Evolutionary conservation across 495 filamentous ascomycete species (phyloP).

Genomic region (Podospora australis): DNA sequence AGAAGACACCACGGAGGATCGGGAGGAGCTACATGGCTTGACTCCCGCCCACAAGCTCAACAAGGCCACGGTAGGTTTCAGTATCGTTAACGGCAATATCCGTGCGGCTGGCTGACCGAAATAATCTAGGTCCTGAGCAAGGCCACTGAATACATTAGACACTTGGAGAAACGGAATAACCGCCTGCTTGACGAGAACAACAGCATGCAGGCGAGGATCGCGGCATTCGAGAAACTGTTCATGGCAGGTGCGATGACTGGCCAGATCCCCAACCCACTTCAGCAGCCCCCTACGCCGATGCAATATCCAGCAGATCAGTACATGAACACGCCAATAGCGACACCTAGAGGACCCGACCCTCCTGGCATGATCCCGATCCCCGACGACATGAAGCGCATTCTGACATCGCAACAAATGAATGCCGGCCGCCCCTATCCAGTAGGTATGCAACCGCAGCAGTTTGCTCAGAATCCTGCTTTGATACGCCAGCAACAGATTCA

Average conservation of each 20-base stretch:
- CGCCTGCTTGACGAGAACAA: slow-evolving; percentile 74
- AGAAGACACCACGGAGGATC: slow-evolving; percentile 61
- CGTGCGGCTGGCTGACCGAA: too few species aligned
- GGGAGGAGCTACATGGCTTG: slow-evolving; percentile 71
- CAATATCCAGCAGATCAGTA: slow-evolving; percentile 33
- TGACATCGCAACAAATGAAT: slow-evolving; percentile 39
- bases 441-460: slow-evolving; percentile 32
- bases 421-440: slow-evolving; percentile 41
- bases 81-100: too few species aligned
- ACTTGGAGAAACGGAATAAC: slow-evolving; percentile 85
- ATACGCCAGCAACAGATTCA: slow-evolving; percentile 42
- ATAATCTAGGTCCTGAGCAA: slow-evolving; percentile 63
- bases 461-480: slow-evolving; percentile 27
- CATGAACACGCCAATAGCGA: slow-evolving; percentile 30
- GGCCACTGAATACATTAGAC: slow-evolving; percentile 91
- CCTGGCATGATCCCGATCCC: slow-evolving; percentile 73
- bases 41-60: slow-evolving; percentile 86
- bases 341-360: slow-evolving; percentile 30
- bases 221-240: slow-evolving; percentile 63
- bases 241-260: slow-evolving; percentile 53
- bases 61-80: slow-evolving; percentile 69
- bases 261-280: slow-evolving; percentile 36
- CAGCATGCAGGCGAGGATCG: slow-evolving; percentile 61
- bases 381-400: slow-evolving; percentile 67
- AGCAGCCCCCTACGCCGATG: slow-evolving; percentile 41